Evolutionary conservation across 495 filamentous ascomycete genomes (phyloP).

Genomic region (Terfezia claveryi): DNA sequence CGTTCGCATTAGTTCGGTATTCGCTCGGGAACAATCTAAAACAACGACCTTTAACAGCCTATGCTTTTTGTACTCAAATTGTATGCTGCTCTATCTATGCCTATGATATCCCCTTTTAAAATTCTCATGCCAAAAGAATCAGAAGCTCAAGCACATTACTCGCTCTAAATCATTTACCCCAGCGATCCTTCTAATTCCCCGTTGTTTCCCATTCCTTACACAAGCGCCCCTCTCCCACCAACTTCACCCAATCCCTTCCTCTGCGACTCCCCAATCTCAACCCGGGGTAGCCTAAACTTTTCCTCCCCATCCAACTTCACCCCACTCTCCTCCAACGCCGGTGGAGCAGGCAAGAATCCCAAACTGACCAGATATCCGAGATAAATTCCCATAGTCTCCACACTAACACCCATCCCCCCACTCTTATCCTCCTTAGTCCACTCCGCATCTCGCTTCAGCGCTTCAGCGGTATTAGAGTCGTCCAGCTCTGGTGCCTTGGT

Average conservation of each 20-base stretch:
- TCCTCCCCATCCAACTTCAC: constrained; percentile 18
- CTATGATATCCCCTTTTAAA: too few relatives aligned
- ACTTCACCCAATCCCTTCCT: constrained; percentile 7
- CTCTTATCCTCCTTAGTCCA: constrained; percentile 44
- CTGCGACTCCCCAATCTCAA: constrained; percentile 7
- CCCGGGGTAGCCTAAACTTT: constrained; percentile 16
- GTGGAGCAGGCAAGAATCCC: constrained; percentile 44
- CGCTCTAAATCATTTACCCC: too few relatives aligned
- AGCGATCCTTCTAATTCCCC: too few relatives aligned
- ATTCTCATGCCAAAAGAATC: too few relatives aligned
- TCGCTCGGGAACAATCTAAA: too few relatives aligned
- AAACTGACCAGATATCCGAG: constrained; percentile 46
- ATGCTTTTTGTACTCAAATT: too few relatives aligned
- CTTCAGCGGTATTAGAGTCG: constrained; percentile 43
- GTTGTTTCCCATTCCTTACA: neutral
- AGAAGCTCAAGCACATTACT: too few relatives aligned
- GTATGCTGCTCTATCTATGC: too few relatives aligned
- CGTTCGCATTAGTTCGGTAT: too few relatives aligned
- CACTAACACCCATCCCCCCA: constrained; percentile 39
- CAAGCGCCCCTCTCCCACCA: constrained; percentile 13
- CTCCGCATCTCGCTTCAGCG: constrained; percentile 37
- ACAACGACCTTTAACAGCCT: too few relatives aligned
- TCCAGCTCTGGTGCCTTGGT: constrained; percentile 66
- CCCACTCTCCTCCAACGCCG: neutral
- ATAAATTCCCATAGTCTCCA: constrained; percentile 50